Evolutionary conservation across 768 basidiomycete species (phyloP), one percentile per base, ranked within the genome.

Genomic region (Dioszegia aurantiaca): DNA sequence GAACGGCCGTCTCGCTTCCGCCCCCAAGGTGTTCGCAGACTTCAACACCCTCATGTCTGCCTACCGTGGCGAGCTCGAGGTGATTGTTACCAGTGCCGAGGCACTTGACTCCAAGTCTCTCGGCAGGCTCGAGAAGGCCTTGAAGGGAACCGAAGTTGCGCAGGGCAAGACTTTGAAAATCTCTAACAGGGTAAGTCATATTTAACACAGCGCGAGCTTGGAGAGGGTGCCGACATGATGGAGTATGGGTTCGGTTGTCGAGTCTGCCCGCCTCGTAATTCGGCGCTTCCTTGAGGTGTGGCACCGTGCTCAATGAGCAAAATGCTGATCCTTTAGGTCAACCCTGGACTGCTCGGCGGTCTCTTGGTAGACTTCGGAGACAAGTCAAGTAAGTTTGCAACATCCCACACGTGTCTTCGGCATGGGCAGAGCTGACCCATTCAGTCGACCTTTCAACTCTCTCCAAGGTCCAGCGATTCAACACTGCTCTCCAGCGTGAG

Each of bases 281-380:
- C n/a, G n/a, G n/a, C n/a, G n/a, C n/a, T n/a, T n/a, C n/a, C n/a
- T n/a, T n/a, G n/a, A n/a, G n/a, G n/a, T n/a, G n/a, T n/a, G n/a
- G n/a, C n/a, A n/a, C n/a, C n/a, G n/a, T n/a, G n/a, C n/a, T n/a
- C n/a, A n/a, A n/a, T n/a, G n/a, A n/a, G n/a, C n/a, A n/a, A n/a
- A 10, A 23, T 17, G n/a, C 23, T 17, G 23, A 17, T 4, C 9
- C 19, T 28, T 2, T 60, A 94, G 91, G 88, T 97, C 72, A 92
- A 97, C 81, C 86, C 91, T 42, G 80, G 84, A n/a, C 81, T 97
- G 57, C 79, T 98, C 62, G 95, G 94, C 58, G 95, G 95, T 49
- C 77, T 98, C 59, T 82, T 97, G 60, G 87, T 99, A 47, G 95
- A 99, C 80, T 91, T 99, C 73, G 94, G 92, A 63, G 95, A 97